These are phyloP conservation scores for Mucor mucedo DNA, from an alignment of 371 early-diverging fungal species.

Conservation along the genomic window DNA sequence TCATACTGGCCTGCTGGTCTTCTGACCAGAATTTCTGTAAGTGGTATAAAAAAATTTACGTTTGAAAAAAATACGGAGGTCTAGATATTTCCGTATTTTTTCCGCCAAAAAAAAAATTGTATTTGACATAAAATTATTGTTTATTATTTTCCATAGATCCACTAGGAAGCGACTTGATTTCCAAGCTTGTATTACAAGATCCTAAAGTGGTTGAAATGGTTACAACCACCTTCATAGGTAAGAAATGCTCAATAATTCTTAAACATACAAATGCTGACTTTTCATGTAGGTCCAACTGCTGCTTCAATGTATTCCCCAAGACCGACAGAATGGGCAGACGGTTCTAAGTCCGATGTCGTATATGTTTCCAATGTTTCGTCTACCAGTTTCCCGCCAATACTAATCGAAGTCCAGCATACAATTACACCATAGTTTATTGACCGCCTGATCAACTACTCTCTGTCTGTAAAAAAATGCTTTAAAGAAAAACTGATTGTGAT, in stretches of 20 bases:
- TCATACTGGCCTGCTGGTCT: too few relatives aligned
- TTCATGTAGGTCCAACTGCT: constrained; percentile 20
- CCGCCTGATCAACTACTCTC: constrained; percentile 14
- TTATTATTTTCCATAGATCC: constrained; percentile 8
- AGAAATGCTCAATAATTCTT: constrained; percentile 15
- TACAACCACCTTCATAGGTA: constrained; percentile 13
- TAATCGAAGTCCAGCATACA: constrained; percentile 27
- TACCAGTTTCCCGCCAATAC: constrained; percentile 12
- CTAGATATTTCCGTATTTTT: too few relatives aligned
- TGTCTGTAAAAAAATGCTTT: constrained; percentile 18
- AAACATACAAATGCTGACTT: constrained; percentile 16
- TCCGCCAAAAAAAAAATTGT: too few relatives aligned
- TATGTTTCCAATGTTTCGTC: constrained; percentile 13
- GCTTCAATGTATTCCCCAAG: constrained; percentile 7
- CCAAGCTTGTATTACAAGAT: constrained; percentile 12
- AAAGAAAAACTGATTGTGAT: constrained; percentile 19
- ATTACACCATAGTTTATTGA: constrained; percentile 17
- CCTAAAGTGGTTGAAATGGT: constrained; percentile 17
- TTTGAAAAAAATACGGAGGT: too few relatives aligned
- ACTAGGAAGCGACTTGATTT: constrained; percentile 20
- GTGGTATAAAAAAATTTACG: too few relatives aligned
- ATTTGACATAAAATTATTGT: not conserved
- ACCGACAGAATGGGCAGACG: constrained; percentile 20
- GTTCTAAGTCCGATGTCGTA: constrained; percentile 18
- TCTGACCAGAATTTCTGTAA: too few relatives aligned